Evolutionary conservation across 208 protist species (phyloP).

Genomic region (Crithidia expoeki): DNA sequence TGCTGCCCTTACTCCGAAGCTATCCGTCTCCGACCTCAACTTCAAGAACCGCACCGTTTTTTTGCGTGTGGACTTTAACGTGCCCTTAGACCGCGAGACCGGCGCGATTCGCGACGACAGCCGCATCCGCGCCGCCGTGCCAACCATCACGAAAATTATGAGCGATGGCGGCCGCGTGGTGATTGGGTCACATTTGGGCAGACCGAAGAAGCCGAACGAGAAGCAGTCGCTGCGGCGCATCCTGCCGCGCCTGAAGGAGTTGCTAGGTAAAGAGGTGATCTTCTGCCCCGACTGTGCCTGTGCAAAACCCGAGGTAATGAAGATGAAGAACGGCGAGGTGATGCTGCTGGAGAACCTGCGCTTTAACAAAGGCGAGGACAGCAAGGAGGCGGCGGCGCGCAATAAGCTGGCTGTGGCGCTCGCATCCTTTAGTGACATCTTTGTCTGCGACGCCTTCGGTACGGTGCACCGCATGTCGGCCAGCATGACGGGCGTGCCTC

Average conservation of each 20-base stretch:
- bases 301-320: conserved; percentile 56
- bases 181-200: conserved; percentile 98
- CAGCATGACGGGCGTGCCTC: conserved; percentile 92
- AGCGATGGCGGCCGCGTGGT: conserved; percentile 88
- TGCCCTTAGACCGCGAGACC: conserved; percentile 94
- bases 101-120: conserved; percentile 95
- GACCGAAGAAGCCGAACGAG: conserved; percentile 96
- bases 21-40: conserved; percentile 87
- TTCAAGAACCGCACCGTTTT: conserved; percentile 94
- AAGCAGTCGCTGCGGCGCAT: conserved; percentile 94
- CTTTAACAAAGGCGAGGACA: conserved; percentile 99
- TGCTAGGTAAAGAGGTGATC: conserved; percentile 75
- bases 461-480: conserved; percentile 99
- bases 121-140: conserved; percentile 96
- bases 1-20: conserved; percentile 85
- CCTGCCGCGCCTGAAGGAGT: conserved; percentile 84
- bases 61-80: conserved; percentile 98
- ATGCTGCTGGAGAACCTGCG: conserved; percentile 99
- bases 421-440: conserved; percentile 96
- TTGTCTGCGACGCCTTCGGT: conserved; percentile 99
- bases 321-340: conserved; percentile 90
- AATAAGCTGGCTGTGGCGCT: conserved; percentile 90
- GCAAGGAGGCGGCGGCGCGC: conserved; percentile 75
- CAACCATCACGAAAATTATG: conserved; percentile 96
- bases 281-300: conserved; percentile 67